Percentiles rank a stretch among this genome's conserved stretches.
Evolutionary conservation across 1,284 basidiomycete genomes (phyloP).

Genomic region (Microbotryomycetes sp.): DNA sequence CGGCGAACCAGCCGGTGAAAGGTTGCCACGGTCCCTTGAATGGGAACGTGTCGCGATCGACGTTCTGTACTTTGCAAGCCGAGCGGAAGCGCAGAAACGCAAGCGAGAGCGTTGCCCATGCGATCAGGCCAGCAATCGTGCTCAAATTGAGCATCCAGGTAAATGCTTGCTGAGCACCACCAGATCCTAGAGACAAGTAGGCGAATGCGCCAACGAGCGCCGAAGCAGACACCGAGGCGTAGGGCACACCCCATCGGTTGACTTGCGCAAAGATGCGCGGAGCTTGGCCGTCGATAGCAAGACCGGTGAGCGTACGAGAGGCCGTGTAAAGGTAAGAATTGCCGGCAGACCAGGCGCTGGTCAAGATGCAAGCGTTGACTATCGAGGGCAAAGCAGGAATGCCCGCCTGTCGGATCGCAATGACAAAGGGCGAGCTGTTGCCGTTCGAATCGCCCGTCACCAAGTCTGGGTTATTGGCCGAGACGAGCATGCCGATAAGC

Average conservation of each 20-base stretch:
- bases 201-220: slow-evolving; percentile 36
- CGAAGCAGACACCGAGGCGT: slow-evolving; percentile 27
- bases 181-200: slow-evolving; percentile 36
- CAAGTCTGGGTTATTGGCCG: slow-evolving; percentile 57
- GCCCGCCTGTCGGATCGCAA: slow-evolving; percentile 68
- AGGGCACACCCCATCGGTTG: slow-evolving; percentile 35
- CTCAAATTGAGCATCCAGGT: slow-evolving; percentile 32
- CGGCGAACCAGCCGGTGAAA: slow-evolving; percentile 27
- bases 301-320: slow-evolving; percentile 34
- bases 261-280: slow-evolving; percentile 34
- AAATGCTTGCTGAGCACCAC: slow-evolving; percentile 20
- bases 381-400: slow-evolving; percentile 61
- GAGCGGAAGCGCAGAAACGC: slow-evolving; percentile 38
- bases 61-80: slow-evolving; percentile 38
- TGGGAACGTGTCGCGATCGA: slow-evolving; percentile 28
- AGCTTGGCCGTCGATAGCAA: slow-evolving; percentile 35
- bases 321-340: slow-evolving; percentile 33
- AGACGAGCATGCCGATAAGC: slow-evolving; percentile 61
- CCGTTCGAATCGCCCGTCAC: slow-evolving; percentile 46
- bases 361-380: slow-evolving; percentile 58
- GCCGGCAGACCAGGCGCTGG: slow-evolving; percentile 56
- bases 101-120: slow-evolving; percentile 30
- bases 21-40: slow-evolving; percentile 40
- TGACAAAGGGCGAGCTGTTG: slow-evolving; percentile 67
- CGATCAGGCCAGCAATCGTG: slow-evolving; percentile 36